Base-by-base conservation (phyloP, 768 basidiomycete species). In the Suillus hirtellus region DNA sequence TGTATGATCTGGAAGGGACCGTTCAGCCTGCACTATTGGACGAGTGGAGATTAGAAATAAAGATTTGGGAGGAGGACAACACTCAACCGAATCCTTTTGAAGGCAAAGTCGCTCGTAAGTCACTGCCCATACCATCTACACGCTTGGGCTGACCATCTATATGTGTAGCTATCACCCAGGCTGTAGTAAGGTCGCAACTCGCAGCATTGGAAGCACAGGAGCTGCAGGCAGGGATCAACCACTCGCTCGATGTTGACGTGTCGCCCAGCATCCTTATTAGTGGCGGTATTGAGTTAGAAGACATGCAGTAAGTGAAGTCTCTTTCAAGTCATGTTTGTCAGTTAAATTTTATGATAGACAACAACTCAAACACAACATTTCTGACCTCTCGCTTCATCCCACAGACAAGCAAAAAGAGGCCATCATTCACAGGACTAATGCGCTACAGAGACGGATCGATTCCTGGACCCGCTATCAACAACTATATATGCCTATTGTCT, bases 41-140 rank as follows among this genome's bases (percentile, higher is more conserved):
- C 10, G 11, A 46, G 46, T 46, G 46, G 46, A n/a, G 46, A 21
- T 11, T 0, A 21, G 46, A 46, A 46, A 9, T 46, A 4, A 3
- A 21, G n/a, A 46, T 46, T 10, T 46, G 46, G 46, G 46, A 46
- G 46, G 46, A 44, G 44, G 44, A 46, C 46, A 46, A 46, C 46
- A 46, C n/a, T 46, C n/a, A 10, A 10, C 46, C 46, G 11, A 46
- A 46, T 21, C 46, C n/a, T 0, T 46, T 46, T 10, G n/a, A 46
- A 46, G 21, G 46, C 46, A 46, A 46, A n/a, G 10, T 46, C 21
- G n/a, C 46, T 46, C n/a, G 11, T 46, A 21, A 0, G 11, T 21
- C 46, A 21, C 46, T 46, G 46, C 46, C 46, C n/a, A 46, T 3
- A 11, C 46, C 21, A 46, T 12, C 21, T 21, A n/a, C 11, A 24